Percentiles rank a stretch among this genome's conserved stretches.
Evolutionary conservation across 2,329 filamentous ascomycete species (phyloP).

Genomic region (Phialophora tarda): DNA sequence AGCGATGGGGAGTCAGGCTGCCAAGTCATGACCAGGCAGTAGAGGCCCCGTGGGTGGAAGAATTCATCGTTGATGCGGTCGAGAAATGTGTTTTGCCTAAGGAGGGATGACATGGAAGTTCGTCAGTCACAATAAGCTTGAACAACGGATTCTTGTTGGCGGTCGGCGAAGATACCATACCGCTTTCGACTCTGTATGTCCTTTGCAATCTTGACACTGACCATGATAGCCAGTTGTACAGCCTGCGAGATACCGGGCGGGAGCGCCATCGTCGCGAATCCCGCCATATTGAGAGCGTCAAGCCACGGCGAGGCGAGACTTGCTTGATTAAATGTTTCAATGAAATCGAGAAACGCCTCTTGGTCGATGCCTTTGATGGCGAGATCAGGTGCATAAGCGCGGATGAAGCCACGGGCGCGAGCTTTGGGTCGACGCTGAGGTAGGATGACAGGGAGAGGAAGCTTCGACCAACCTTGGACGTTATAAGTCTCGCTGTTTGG

Average conservation of each 20-base stretch:
- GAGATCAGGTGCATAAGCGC: conserved; percentile 58
- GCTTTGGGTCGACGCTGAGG: conserved; percentile 58
- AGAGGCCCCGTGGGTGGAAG: conserved; percentile 62
- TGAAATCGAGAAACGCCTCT: conserved; percentile 55
- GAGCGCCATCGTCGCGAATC: conserved; percentile 8
- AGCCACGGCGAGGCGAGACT: conserved; percentile 13
- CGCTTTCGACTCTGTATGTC: conserved; percentile 29
- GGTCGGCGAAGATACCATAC: not conserved
- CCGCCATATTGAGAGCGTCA: conserved; percentile 27
- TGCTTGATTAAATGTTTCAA: conserved; percentile 51
- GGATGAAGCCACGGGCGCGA: conserved; percentile 57
- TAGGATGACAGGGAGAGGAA: conserved; percentile 56
- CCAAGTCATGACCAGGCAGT: conserved; percentile 60
- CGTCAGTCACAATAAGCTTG: no score
- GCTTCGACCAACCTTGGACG: not conserved
- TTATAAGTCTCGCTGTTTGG: not conserved
- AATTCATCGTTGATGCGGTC: conserved; percentile 61
- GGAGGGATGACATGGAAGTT: not conserved
- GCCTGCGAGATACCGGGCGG: conserved; percentile 12
- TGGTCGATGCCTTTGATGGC: conserved; percentile 54
- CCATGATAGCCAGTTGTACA: conserved; percentile 17
- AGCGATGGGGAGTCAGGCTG: conserved; percentile 48
- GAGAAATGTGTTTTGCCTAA: conserved; percentile 59
- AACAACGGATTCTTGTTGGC: not conserved
- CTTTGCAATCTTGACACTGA: conserved; percentile 18